These are phyloP conservation scores for Hepatocystis sp. DNA, from an alignment of 169 alveolate species.

Conservation along the genomic window DNA sequence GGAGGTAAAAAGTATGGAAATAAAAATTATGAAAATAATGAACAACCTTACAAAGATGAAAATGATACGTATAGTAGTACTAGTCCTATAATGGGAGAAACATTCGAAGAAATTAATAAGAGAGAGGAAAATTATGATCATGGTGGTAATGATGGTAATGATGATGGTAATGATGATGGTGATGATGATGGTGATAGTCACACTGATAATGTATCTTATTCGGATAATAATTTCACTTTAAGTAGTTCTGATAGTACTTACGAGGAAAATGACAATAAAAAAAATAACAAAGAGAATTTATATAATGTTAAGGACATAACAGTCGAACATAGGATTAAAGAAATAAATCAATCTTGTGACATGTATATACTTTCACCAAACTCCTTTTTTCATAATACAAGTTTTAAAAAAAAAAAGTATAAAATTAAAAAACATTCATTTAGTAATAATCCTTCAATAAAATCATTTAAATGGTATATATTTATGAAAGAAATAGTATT, in stretches of 20 bases:
- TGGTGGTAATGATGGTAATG: neutral
- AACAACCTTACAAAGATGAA: neutral
- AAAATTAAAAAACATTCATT: slow-evolving; percentile 16
- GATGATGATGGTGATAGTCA: neutral
- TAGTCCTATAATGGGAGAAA: too few relatives aligned
- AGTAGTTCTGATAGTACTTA: slow-evolving; percentile 3
- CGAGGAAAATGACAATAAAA: neutral
- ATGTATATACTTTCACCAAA: too few relatives aligned
- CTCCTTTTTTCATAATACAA: slow-evolving; percentile 4
- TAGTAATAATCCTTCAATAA: slow-evolving; percentile 36
- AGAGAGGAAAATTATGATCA: too few relatives aligned
- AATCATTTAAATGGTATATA: slow-evolving; percentile 66
- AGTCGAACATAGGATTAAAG: neutral
- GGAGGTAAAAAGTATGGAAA: neutral
- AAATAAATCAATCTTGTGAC: neutral
- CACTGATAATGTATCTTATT: too few relatives aligned
- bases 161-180: neutral
- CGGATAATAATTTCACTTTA: slow-evolving; percentile 9
- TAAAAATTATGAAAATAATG: neutral
- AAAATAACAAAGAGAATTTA: neutral
- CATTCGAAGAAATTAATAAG: neutral
- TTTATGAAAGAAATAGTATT: slow-evolving; percentile 38
- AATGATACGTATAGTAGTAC: neutral
- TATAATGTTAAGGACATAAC: neutral
- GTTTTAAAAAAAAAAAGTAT: slow-evolving; percentile 36